Base-by-base conservation (phyloP, 495 filamentous ascomycete species). In the Bacidia rubella region DNA sequence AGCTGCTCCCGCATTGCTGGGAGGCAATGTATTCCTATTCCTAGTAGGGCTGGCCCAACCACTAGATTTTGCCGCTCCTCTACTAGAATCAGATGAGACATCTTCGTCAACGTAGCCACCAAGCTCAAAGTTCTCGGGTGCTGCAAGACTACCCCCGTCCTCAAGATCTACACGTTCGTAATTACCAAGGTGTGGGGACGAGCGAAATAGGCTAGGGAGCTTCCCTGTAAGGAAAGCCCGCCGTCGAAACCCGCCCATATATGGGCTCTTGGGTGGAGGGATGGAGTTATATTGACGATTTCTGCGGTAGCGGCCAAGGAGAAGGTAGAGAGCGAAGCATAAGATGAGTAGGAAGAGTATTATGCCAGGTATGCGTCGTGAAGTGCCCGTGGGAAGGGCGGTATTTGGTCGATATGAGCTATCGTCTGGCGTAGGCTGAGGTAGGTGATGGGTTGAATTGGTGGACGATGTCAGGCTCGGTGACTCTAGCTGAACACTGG, bases 321-420 rank as follows among this genome's bases (percentile, higher is more conserved):
- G 70, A 55, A 90, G 69, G 58, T 90, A 80, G 24, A 79, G 54
- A 1, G 67, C 74, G 26, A 94, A 59, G 42, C 82, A 69, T 43
- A 93, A 63, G 51, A 95, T 80, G 45, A 94, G 69, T 19, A 82
- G 44, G 57, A 94, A 85, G 1, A 90, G 73, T 1, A 89, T 54
- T 25, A 93, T 78, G 2, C 83, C 85, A 0, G 85, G 80, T 54
- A 86, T 82, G 2, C 82, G 73, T 29, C 81, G 82, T 9, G 81
- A 71, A 11, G 74, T 75, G 56, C 75, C 70, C 23, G 74, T 61
- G 59, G 79, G 65, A 59, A 82, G 77, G 26, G 93, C 69, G 0
- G 79, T 64, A 55, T 87, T 84, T 83, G 83, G 90, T 40, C 81
- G 73, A 22, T 20, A 35, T 11, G 47, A 15, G 26, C 15, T 25